Conservation (phyloP, 2,329 filamentous ascomycete species). For the Laburnicola sp. region DNA sequence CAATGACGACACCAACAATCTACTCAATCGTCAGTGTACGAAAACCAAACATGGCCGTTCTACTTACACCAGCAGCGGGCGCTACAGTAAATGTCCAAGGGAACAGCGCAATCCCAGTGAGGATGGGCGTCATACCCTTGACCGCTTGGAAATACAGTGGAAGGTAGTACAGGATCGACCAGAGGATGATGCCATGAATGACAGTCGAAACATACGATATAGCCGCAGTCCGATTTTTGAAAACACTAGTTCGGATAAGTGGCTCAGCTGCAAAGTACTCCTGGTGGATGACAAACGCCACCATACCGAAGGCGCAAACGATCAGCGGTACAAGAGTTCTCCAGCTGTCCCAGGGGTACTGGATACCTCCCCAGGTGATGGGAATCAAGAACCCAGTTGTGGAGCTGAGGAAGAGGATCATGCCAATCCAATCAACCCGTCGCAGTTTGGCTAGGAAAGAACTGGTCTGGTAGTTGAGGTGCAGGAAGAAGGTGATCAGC, state of each 20-base stretch:
- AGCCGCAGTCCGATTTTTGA: slow-evolving; percentile 55
- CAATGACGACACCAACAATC: slow-evolving; percentile 58
- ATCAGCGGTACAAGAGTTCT: slow-evolving; percentile 64
- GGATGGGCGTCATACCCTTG: slow-evolving; percentile 44
- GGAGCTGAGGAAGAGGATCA: slow-evolving; percentile 62
- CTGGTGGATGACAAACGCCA: slow-evolving; percentile 60
- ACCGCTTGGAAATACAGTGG: slow-evolving; percentile 49
- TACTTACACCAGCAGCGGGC: slow-evolving; percentile 56
- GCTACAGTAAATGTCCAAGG: slow-evolving; percentile 61
- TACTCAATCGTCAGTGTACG: background rate
- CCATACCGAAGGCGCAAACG: slow-evolving; percentile 57
- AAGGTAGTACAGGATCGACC: slow-evolving; percentile 48
- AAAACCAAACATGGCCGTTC: background rate
- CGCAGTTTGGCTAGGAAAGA: slow-evolving; percentile 54
- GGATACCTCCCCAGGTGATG: slow-evolving; percentile 66
- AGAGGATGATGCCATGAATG: slow-evolving; percentile 59
- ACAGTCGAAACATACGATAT: slow-evolving; percentile 58
- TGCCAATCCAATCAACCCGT: slow-evolving; percentile 66
- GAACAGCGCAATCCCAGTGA: slow-evolving; percentile 47
- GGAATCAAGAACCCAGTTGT: slow-evolving; percentile 64
- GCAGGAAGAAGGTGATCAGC: slow-evolving; percentile 57
- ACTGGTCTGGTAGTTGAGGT: slow-evolving; percentile 54
- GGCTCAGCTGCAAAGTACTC: slow-evolving; percentile 55
- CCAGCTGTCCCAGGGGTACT: slow-evolving; percentile 67
- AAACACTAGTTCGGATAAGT: slow-evolving; percentile 51